Evolutionary conservation across 805 yeast genomes (phyloP).

Genomic region (Candida nitratophila): DNA sequence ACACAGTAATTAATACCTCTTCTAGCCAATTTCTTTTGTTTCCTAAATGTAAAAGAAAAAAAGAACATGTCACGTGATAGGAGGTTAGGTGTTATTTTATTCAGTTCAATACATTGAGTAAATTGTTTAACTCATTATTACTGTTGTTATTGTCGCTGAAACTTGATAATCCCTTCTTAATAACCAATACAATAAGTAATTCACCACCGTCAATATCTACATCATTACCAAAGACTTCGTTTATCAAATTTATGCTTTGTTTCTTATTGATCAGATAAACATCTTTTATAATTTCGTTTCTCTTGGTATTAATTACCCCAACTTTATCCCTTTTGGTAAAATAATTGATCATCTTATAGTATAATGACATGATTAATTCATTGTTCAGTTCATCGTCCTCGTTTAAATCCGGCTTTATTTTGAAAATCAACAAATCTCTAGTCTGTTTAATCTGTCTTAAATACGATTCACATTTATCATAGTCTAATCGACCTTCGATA

Average conservation of each 20-base stretch:
- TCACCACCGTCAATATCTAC: slow-evolving; percentile 7
- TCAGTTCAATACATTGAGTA: not conserved
- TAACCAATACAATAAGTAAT: slow-evolving; percentile 23
- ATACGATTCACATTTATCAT: slow-evolving; percentile 48
- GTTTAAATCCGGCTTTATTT: slow-evolving; percentile 24
- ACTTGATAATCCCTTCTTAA: slow-evolving; percentile 8
- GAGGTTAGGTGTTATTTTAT: too few relatives aligned
- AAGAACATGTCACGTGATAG: too few relatives aligned
- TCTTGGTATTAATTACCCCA: slow-evolving; percentile 52
- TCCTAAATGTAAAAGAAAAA: too few relatives aligned
- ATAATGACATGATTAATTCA: slow-evolving; percentile 17
- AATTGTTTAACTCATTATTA: not conserved
- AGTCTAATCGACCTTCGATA: slow-evolving; percentile 60
- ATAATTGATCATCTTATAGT: slow-evolving; percentile 35
- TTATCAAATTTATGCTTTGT: slow-evolving; percentile 1
- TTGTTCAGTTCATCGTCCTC: slow-evolving; percentile 15
- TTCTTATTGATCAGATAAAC: slow-evolving; percentile 42
- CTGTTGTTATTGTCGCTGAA: not conserved
- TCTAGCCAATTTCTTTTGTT: too few relatives aligned
- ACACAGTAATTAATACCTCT: too few relatives aligned
- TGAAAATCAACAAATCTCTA: slow-evolving; percentile 47
- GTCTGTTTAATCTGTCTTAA: slow-evolving; percentile 38
- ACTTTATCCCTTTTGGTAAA: slow-evolving; percentile 39
- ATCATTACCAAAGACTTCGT: slow-evolving; percentile 4
- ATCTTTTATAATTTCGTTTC: slow-evolving; percentile 47